Conservation (phyloP, 306 rosid genomes). For the Clitoria ternatea region DNA sequence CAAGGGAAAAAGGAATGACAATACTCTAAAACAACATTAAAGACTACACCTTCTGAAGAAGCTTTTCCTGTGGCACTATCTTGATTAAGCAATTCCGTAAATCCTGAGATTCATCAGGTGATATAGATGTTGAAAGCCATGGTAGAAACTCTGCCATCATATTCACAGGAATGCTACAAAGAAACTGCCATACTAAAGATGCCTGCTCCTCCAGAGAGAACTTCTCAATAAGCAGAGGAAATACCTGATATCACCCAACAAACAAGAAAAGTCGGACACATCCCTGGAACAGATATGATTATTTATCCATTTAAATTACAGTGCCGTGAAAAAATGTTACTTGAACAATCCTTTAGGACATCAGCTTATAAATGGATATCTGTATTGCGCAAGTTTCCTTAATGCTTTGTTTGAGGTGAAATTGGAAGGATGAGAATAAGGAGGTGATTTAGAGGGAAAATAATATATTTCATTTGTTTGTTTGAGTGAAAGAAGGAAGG, state of each 20-base stretch:
- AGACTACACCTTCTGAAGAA: slow-evolving; percentile 82
- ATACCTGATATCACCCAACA: slow-evolving; percentile 59
- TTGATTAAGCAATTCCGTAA: slow-evolving; percentile 65
- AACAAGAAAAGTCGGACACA: slow-evolving; percentile 14
- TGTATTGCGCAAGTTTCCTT: neutral
- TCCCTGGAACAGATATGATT: neutral
- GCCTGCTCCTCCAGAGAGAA: slow-evolving; percentile 90
- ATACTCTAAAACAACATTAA: slow-evolving; percentile 15
- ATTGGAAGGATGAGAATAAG: too few species aligned
- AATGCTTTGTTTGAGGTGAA: too few species aligned
- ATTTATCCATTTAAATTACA: slow-evolving; percentile 13
- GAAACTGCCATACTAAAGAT: slow-evolving; percentile 93
- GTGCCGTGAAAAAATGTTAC: neutral
- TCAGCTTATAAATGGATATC: slow-evolving; percentile 12
- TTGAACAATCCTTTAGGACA: slow-evolving; percentile 9
- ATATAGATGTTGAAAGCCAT: slow-evolving; percentile 83
- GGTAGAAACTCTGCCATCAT: slow-evolving; percentile 94
- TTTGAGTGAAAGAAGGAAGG: too few species aligned
- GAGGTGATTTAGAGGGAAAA: too few species aligned
- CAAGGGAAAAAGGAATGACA: slow-evolving; percentile 5
- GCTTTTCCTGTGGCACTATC: slow-evolving; percentile 94
- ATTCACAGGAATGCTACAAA: slow-evolving; percentile 97
- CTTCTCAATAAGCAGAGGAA: slow-evolving; percentile 89
- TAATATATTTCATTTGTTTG: too few species aligned
- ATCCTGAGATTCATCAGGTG: slow-evolving; percentile 79